A percentile compares a stretch with the other conserved stretches of the same genome.
Evolutionary conservation across 2,329 filamentous ascomycete species (phyloP).

Genomic region (Chaetomium sp.): DNA sequence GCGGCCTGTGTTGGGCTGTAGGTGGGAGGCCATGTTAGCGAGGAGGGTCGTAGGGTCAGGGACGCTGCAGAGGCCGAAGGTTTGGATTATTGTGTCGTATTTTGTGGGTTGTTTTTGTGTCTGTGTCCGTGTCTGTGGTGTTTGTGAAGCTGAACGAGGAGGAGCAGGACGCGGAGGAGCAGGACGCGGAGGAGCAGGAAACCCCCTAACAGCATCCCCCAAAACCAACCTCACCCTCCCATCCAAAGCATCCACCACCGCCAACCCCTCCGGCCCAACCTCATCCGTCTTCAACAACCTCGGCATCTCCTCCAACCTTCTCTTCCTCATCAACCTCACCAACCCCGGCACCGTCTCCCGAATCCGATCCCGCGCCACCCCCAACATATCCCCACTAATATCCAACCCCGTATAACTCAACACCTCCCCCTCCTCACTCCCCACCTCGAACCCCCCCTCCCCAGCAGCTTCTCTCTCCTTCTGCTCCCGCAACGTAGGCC

Average conservation of each 20-base stretch:
- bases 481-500: neutral
- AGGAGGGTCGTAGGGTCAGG: constrained; percentile 49
- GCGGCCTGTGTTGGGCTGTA: constrained; percentile 50
- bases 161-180: constrained; percentile 23
- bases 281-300: constrained; percentile 1
- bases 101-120: constrained; percentile 21
- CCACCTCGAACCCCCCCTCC: neutral
- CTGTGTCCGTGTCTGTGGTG: neutral
- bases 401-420: constrained; percentile 57
- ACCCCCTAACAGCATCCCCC: constrained; percentile 40
- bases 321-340: constrained; percentile 33
- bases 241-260: constrained; percentile 33
- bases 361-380: constrained; percentile 49
- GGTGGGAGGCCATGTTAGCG: constrained; percentile 43
- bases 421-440: constrained; percentile 30
- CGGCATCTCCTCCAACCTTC: constrained; percentile 23
- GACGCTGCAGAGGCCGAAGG: constrained; percentile 59
- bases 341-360: constrained; percentile 37
- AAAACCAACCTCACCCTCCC: constrained; percentile 42
- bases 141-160: neutral
- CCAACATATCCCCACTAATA: constrained; percentile 54
- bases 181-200: constrained; percentile 38
- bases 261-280: constrained; percentile 1
- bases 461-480: neutral
- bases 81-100: constrained; percentile 59